These are phyloP conservation scores for Cinnamomum micranthum DNA, from an alignment of 164 flowering plant genomes.

Conservation along the genomic window DNA sequence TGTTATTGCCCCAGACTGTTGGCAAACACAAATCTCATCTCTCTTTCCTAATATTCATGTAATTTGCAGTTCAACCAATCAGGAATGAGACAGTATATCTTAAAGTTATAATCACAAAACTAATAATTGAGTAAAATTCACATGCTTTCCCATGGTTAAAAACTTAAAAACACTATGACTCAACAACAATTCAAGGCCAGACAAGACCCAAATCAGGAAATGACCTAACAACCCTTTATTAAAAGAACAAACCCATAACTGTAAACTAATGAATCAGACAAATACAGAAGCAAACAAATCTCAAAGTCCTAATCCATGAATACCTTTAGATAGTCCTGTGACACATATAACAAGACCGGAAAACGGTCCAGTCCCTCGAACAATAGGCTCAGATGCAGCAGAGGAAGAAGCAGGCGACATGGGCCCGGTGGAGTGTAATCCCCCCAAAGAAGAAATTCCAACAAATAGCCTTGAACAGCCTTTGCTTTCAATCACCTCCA, in stretches of 20 bases:
- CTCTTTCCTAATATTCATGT: background rate
- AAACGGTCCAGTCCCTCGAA: conserved; percentile 48
- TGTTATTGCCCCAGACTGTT: too few relatives aligned
- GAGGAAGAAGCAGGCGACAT: conserved; percentile 40
- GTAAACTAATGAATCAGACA: background rate
- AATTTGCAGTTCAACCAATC: background rate
- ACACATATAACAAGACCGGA: conserved; percentile 78
- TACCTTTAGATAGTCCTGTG: conserved; percentile 93
- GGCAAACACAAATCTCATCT: background rate
- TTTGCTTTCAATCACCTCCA: conserved; percentile 46
- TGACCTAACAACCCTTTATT: background rate
- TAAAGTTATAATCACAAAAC: background rate
- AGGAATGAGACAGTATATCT: background rate
- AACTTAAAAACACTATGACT: background rate
- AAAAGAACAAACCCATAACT: background rate
- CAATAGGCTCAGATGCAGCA: conserved; percentile 17
- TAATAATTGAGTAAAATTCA: too few relatives aligned
- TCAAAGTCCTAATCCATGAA: background rate
- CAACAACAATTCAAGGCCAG: background rate
- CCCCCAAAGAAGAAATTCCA: conserved; percentile 37
- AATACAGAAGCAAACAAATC: background rate
- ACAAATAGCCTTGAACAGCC: conserved; percentile 52
- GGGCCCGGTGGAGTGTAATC: conserved; percentile 28
- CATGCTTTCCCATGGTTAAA: background rate
- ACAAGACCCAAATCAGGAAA: background rate